phyloP scores from a whole-genome alignment of 179 eudicot species.

The Pouteria campechiana region DNA sequence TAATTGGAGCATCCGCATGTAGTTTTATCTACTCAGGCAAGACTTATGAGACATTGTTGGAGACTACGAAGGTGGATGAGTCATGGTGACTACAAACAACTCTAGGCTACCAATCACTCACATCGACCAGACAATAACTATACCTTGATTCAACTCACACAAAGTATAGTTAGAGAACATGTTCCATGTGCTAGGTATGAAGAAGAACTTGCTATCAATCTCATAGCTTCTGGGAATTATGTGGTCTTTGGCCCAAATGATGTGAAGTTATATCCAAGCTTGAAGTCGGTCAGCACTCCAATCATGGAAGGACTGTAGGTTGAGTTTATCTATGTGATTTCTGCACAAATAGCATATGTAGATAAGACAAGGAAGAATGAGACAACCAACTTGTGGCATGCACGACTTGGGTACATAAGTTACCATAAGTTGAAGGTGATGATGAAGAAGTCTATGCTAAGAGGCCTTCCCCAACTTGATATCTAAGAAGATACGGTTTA shows the following conservation, averaged over 20 bases:
- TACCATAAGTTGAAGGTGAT: slow-evolving; percentile 6
- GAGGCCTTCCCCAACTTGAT: slow-evolving; percentile 6
- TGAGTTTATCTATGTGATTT: slow-evolving; percentile 4
- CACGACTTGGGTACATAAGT: slow-evolving; percentile 5
- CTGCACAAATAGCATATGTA: slow-evolving; percentile 3
- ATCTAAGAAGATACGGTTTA: background rate
- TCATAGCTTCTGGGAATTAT: background rate
- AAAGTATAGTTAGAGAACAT: too few relatives aligned
- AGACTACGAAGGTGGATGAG: too few relatives aligned
- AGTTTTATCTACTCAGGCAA: slow-evolving; percentile 18
- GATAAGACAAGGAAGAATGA: slow-evolving; percentile 6
- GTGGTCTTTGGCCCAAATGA: background rate
- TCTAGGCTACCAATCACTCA: too few relatives aligned
- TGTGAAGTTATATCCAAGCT: too few relatives aligned
- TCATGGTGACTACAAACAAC: too few relatives aligned
- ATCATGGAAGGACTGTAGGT: background rate
- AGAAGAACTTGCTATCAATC: background rate
- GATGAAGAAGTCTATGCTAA: slow-evolving; percentile 5
- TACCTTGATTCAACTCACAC: too few relatives aligned
- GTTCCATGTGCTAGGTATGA: background rate
- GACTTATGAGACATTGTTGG: slow-evolving; percentile 14
- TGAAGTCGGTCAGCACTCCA: slow-evolving; percentile 2
- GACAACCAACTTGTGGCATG: slow-evolving; percentile 5
- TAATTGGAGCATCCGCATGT: slow-evolving; percentile 11
- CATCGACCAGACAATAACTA: too few relatives aligned